phyloP scores from a whole-genome alignment of 495 filamentous ascomycete genomes.

The Penicillium coprophilum region DNA sequence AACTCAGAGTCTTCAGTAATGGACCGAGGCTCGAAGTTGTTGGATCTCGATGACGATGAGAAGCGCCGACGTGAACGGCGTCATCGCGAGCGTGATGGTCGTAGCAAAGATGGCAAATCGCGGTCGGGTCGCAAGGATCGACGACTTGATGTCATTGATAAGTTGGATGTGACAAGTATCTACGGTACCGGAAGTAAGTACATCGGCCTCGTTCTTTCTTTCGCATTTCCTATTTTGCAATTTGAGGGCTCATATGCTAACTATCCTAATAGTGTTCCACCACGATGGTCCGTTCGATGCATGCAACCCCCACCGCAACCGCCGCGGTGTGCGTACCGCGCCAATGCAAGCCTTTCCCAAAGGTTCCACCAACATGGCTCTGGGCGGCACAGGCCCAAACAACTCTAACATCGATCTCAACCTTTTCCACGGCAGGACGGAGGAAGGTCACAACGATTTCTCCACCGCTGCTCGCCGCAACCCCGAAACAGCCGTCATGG shows the following conservation, averaged over 20 bases:
- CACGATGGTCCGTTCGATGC: conserved; percentile 99
- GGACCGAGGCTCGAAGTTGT: conserved; percentile 57
- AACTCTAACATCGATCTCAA: conserved; percentile 80
- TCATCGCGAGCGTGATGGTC: conserved; percentile 66
- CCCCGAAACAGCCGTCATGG: conserved; percentile 48
- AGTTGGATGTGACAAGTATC: conserved; percentile 94
- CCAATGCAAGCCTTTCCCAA: conserved; percentile 97
- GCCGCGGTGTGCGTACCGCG: conserved; percentile 75
- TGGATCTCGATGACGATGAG: conserved; percentile 69
- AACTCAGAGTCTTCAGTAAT: conserved; percentile 94
- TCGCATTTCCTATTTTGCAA: background rate
- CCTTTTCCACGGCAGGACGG: conserved; percentile 74
- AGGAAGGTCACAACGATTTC: conserved; percentile 87
- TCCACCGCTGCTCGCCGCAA: conserved; percentile 39
- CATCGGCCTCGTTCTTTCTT: background rate
- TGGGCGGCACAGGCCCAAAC: conserved; percentile 84
- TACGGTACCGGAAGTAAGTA: conserved; percentile 90
- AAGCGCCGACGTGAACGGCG: conserved; percentile 68
- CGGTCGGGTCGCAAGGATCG: conserved; percentile 51
- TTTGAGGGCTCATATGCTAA: conserved; percentile 9
- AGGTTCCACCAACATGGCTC: conserved; percentile 83
- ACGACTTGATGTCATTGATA: conserved; percentile 91
- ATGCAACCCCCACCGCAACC: conserved; percentile 93
- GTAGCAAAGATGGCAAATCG: conserved; percentile 56
- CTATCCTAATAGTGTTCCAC: conserved; percentile 73